Evolutionary conservation across 495 filamentous ascomycete species (phyloP).

Genomic region (Aspergillus ostianus): DNA sequence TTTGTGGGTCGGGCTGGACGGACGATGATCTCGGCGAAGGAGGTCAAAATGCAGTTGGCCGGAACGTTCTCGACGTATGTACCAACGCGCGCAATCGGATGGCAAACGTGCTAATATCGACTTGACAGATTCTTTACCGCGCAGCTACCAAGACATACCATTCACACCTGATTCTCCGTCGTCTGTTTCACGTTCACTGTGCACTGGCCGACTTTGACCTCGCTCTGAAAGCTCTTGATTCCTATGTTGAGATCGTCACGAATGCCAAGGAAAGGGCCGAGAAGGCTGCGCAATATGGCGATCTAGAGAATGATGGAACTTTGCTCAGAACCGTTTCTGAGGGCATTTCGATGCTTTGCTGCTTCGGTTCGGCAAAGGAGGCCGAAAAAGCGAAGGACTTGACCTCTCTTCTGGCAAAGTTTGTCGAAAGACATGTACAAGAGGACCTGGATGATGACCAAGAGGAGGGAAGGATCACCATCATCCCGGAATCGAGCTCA

Average conservation of each 20-base stretch:
- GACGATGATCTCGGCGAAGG: slow-evolving; percentile 76
- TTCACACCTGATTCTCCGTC: slow-evolving; percentile 79
- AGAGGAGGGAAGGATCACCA: slow-evolving; percentile 27
- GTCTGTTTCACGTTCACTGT: slow-evolving; percentile 85
- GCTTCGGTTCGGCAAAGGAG: slow-evolving; percentile 69
- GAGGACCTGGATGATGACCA: slow-evolving; percentile 33
- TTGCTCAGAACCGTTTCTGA: slow-evolving; percentile 73
- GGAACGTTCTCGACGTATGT: slow-evolving; percentile 69
- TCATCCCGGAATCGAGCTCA: slow-evolving; percentile 20
- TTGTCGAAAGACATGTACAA: slow-evolving; percentile 51
- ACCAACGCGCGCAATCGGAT: too few relatives aligned
- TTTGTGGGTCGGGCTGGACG: slow-evolving; percentile 71
- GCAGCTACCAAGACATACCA: slow-evolving; percentile 92
- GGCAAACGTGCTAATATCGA: slow-evolving; percentile 5
- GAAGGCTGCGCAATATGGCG: slow-evolving; percentile 73
- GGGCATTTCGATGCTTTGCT: slow-evolving; percentile 76
- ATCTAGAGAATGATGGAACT: slow-evolving; percentile 73
- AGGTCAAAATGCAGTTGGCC: slow-evolving; percentile 68
- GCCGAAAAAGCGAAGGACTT: slow-evolving; percentile 75
- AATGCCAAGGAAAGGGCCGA: slow-evolving; percentile 76
- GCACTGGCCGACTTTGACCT: slow-evolving; percentile 84
- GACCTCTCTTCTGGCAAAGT: slow-evolving; percentile 61
- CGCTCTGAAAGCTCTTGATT: slow-evolving; percentile 81
- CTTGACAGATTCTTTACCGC: slow-evolving; percentile 68
- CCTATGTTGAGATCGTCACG: slow-evolving; percentile 82